These are phyloP conservation scores for Microsporum ferrugineum DNA, from an alignment of 2,329 filamentous ascomycete species.

Conservation along the genomic window DNA sequence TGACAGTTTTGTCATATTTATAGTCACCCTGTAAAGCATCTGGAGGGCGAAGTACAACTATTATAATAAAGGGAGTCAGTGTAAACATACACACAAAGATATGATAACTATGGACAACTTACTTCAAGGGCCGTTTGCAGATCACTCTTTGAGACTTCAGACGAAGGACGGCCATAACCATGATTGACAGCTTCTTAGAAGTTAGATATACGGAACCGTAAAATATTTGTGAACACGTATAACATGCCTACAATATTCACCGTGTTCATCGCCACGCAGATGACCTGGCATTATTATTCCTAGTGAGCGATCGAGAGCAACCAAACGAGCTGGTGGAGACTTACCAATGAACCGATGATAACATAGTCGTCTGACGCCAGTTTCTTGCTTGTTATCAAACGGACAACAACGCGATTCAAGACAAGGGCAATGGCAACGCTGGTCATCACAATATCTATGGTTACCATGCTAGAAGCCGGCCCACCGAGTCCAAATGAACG, in stretches of 20 bases:
- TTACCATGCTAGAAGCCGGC: conserved; percentile 16
- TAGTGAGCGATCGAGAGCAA: neutral
- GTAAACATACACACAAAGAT: neutral
- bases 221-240: neutral
- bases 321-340: neutral
- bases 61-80: neutral
- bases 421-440: conserved; percentile 18
- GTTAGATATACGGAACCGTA: neutral
- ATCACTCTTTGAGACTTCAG: conserved; percentile 16
- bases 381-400: conserved; percentile 15
- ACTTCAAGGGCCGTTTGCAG: conserved; percentile 19
- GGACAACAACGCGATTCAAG: conserved; percentile 19
- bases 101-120: conserved; percentile 1
- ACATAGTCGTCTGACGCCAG: conserved; percentile 21
- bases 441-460: conserved; percentile 19
- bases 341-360: conserved; percentile 22
- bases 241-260: conserved; percentile 18
- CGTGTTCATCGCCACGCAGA: conserved; percentile 19
- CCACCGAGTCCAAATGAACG: conserved; percentile 13
- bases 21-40: conserved; percentile 44
- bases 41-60: conserved; percentile 44
- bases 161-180: conserved; percentile 21
- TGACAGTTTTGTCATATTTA: conserved; percentile 44
- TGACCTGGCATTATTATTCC: conserved; percentile 11
- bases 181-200: conserved; percentile 17